Evolutionary conservation across 2,329 filamentous ascomycete species (phyloP), one percentile per base, ranked within the genome.

Genomic region (Nigrograna mackinnonii): DNA sequence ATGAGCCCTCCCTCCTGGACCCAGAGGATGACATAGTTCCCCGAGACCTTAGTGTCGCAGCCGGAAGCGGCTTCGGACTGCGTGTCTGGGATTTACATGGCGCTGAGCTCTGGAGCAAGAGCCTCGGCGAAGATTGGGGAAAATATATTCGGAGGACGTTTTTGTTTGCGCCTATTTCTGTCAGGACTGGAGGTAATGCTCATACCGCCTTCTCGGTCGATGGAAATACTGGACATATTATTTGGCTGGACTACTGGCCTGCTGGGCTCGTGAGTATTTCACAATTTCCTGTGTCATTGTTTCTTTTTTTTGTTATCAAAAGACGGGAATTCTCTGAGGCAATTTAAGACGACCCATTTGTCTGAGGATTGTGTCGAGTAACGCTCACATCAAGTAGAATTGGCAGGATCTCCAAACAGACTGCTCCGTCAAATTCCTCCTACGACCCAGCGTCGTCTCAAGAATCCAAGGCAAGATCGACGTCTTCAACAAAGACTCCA

Each of bases 191-290:
- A 3, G 39, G 35, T 2, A 22, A 5, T 4, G 36, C 31, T 13
- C 44, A 47, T 18, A 42, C 33, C 6, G 47, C 47, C 6, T 33
- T 50, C 34, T 39, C 47, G 2, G 38, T 50, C 28, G 32, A 42
- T 3, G 44, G 22, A 12, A 16, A n/a, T 16, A 41, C n/a, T 13
- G 44, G 44, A 6, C 37, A 37, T 14, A 46, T 50, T 14, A 26
- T 50, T 19, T 41, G 37, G 24, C 39, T 33, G 38, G 36, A 39
- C 18, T 47, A 39, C 30, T 33, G 21, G 41, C 35, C 17, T 22
- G 41, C 13, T 49, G 40, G 37, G 41, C 34, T 5, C n/a, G 22
- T 5, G 36, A 39, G 6, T n/a, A n/a, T n/a, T n/a, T n/a, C n/a
- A n/a, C n/a, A n/a, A n/a, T n/a, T n/a, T n/a, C n/a, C n/a, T n/a